Conservation (phyloP, 805 yeast genomes). For the Lipomyces orientalis region DNA sequence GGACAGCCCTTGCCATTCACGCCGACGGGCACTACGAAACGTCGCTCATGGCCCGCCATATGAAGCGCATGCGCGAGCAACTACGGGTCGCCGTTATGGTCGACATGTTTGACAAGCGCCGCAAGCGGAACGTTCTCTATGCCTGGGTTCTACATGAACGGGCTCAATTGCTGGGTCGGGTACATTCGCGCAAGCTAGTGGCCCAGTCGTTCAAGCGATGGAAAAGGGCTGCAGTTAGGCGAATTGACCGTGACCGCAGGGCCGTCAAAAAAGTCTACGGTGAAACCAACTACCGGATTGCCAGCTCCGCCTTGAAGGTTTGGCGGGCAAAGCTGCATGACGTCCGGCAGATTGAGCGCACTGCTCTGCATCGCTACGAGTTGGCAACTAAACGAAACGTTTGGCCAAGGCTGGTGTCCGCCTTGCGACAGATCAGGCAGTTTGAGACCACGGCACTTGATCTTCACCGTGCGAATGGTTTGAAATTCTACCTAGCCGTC, state of each 20-base stretch:
- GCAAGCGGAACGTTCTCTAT: conserved; percentile 9
- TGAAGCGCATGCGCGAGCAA: conserved; percentile 22
- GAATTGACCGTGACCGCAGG: conserved; percentile 10
- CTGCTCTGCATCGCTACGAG: background rate
- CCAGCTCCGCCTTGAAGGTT: background rate
- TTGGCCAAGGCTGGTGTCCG: background rate
- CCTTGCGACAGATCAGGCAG: background rate
- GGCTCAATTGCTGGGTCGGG: conserved; percentile 14
- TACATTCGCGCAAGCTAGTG: conserved; percentile 12
- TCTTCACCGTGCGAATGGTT: background rate
- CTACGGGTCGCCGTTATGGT: conserved; percentile 17
- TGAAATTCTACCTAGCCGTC: background rate
- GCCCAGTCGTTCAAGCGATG: conserved; percentile 10
- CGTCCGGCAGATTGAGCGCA: background rate
- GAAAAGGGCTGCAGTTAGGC: conserved; percentile 9
- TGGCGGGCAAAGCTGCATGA: conserved; percentile 12
- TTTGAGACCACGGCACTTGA: background rate
- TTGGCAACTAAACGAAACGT: background rate
- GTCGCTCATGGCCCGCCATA: background rate
- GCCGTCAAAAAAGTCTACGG: conserved; percentile 12
- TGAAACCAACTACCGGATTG: conserved; percentile 18
- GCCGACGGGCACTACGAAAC: conserved; percentile 23
- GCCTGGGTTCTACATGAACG: conserved; percentile 31
- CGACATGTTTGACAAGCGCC: background rate
- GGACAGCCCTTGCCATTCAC: conserved; percentile 3